Base-by-base conservation (phyloP, 257 asterid species). In the Fraxinus excelsior region DNA sequence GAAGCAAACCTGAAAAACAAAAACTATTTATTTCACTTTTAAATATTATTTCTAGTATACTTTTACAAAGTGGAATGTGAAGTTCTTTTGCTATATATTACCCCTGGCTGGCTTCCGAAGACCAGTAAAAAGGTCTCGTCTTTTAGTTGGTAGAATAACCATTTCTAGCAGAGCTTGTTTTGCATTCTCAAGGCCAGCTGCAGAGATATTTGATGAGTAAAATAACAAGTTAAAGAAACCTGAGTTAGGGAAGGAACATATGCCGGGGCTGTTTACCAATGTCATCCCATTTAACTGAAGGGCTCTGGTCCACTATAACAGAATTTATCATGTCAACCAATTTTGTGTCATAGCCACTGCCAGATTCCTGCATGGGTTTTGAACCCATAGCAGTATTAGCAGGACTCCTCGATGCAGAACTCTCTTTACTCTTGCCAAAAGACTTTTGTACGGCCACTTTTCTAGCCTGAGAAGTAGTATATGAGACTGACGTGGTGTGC, bases 111-210 rank as follows among this genome's bases (percentile, higher is more conserved):
- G 99, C 77, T 75, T 96, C 58, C 98, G 92, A 51, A 96, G 94
- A 56, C 98, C 98, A 76, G 98, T 96, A 80, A 96, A 96, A 65
- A 96, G 98, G 82, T 96, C 99, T 86, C 88, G 88, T 83, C 99
- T 88, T 86, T 87, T 91, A 79, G 97, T 91, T 64, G 99, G 99
- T 72, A 96, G 87, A 82, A 96, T 96, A 67, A 93, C 97, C 99
- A 96, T 96, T 87, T 96, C 99, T 73, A 90, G 78, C 80, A 96
- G 84, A 76, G 99, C 89, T 86, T 93, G 99, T 78, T 96, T 96
- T 70, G 99, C 99, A 88, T 84, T 85, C 87, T 93, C 98, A 84
- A 96, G 99, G 78, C 99, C 99, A 74, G 99, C 99, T 96, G 90
- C 84, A 90, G 67, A 67, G 70, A 79, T 28, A 70, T 76, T 64